Evolutionary conservation across 2,329 filamentous ascomycete genomes (phyloP), one percentile per base, ranked within the genome.

Genomic region (Microdochium trichocladiopsis): DNA sequence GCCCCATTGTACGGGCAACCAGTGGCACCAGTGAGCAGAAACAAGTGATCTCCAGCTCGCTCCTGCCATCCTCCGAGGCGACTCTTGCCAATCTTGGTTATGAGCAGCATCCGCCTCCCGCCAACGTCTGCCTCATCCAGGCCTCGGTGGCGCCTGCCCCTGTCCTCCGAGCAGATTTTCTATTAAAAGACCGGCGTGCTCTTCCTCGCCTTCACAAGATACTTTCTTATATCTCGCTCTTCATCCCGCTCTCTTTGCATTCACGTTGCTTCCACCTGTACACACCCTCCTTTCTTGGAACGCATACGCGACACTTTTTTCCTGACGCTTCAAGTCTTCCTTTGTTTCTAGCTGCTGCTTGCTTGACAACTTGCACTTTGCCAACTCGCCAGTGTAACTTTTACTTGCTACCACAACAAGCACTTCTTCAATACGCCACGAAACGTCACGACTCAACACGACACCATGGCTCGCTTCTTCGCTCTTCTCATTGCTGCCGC

Each of bases 391-490:
- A n/a, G n/a, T n/a, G n/a, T n/a, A n/a, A n/a, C n/a, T n/a, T n/a
- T n/a, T n/a, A n/a, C n/a, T n/a, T n/a, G n/a, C n/a, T n/a, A n/a
- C n/a, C n/a, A n/a, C n/a, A n/a, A n/a, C n/a, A n/a, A n/a, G n/a
- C n/a, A n/a, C n/a, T n/a, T n/a, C n/a, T n/a, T n/a, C n/a, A n/a
- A n/a, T n/a, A n/a, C n/a, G n/a, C n/a, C n/a, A n/a, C n/a, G n/a
- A n/a, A n/a, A n/a, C n/a, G n/a, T n/a, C n/a, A n/a, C n/a, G n/a
- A n/a, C n/a, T n/a, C 48, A 45, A 55, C 51, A 21, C 25, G 50
- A 47, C 56, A 51, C 55, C 49, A 65, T 65, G 63, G 60, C 63
- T 53, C 61, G 60, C 21, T 62, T 65, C 57, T 56, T 65, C 56
- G 55, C 61, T 58, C 57, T 57, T 53, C 50, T 64, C 28, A 52